Percentiles rank a stretch among this genome's conserved stretches.
phyloP scores from a whole-genome alignment of 139 green algal species.

The Micromonas commoda region DNA sequence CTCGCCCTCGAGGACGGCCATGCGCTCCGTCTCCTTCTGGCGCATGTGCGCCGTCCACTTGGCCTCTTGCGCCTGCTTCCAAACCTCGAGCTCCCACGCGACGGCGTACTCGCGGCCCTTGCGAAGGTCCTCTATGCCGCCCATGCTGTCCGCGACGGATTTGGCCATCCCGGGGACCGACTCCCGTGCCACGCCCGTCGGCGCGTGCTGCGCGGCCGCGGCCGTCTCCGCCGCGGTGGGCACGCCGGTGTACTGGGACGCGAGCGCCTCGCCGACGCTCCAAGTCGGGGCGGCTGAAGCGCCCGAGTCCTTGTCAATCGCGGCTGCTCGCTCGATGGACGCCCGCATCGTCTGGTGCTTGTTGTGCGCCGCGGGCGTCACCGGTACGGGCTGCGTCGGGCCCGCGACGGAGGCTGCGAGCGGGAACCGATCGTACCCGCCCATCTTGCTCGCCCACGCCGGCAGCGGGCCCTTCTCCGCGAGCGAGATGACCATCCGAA shows the following conservation, averaged over 20 bases:
- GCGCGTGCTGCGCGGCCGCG: background rate
- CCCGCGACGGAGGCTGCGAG: background rate
- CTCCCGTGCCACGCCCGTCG: no score
- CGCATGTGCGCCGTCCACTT: constrained; percentile 41
- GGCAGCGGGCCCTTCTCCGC: background rate
- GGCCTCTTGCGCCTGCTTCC: constrained; percentile 46
- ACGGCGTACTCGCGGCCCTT: constrained; percentile 41
- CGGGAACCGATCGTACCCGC: background rate
- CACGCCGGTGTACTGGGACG: no score
- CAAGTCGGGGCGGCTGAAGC: no score
- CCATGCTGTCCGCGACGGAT: background rate
- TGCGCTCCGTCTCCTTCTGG: constrained; percentile 49
- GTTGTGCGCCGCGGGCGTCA: background rate
- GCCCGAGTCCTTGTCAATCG: no score
- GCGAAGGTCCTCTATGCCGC: background rate
- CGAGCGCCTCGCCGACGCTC: no score
- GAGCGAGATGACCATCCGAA: constrained; percentile 10
- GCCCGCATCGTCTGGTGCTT: no score
- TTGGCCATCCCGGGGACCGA: background rate
- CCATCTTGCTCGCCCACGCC: background rate
- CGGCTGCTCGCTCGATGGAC: no score
- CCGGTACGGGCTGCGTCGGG: background rate
- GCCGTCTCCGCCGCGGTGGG: background rate
- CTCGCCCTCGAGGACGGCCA: constrained; percentile 53
- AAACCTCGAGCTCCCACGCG: constrained; percentile 59